Conservation (phyloP, 2,329 filamentous ascomycete species). For the Fusarium coffeatum region DNA sequence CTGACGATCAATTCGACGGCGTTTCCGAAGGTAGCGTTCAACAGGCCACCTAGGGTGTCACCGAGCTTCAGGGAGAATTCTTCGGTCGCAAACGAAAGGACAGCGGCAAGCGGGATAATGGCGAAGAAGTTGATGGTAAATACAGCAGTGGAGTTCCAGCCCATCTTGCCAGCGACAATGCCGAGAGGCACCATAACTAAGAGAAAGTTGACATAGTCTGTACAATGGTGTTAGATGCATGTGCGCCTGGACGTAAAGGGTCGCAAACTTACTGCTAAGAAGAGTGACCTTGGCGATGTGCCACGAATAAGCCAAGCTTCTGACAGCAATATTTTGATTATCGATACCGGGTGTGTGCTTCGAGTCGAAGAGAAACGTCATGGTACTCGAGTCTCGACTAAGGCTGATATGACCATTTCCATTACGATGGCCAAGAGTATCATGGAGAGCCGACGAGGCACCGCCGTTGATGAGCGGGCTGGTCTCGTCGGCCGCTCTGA, state of each 20-base stretch:
- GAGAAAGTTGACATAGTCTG: slow-evolving; percentile 74
- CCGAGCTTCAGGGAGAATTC: slow-evolving; percentile 79
- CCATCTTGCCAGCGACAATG: slow-evolving; percentile 71
- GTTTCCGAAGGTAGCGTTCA: slow-evolving; percentile 84
- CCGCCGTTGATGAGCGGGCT: slow-evolving; percentile 58
- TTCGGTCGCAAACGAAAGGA: slow-evolving; percentile 82
- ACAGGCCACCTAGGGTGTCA: slow-evolving; percentile 77
- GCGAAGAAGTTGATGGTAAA: slow-evolving; percentile 85
- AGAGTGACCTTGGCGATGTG: slow-evolving; percentile 69
- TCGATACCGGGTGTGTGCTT: slow-evolving; percentile 64
- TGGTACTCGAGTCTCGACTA: slow-evolving; percentile 40
- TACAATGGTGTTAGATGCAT: slow-evolving; percentile 11
- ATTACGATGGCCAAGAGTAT: slow-evolving; percentile 13
- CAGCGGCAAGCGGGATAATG: slow-evolving; percentile 79
- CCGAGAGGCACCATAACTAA: slow-evolving; percentile 80
- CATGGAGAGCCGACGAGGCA: slow-evolving; percentile 41
- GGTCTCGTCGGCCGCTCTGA: slow-evolving; percentile 51
- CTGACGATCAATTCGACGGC: slow-evolving; percentile 87
- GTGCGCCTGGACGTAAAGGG: neutral
- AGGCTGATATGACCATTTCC: slow-evolving; percentile 38
- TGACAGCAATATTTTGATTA: slow-evolving; percentile 59
- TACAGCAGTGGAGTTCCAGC: slow-evolving; percentile 74
- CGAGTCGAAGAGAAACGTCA: slow-evolving; percentile 61
- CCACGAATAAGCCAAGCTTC: slow-evolving; percentile 62
- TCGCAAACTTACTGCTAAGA: slow-evolving; percentile 64